Percentiles rank a stretch among this genome's conserved stretches.
These are phyloP conservation scores for Ganoderma boninense DNA, from an alignment of 1,284 basidiomycete species.

Conservation along the genomic window DNA sequence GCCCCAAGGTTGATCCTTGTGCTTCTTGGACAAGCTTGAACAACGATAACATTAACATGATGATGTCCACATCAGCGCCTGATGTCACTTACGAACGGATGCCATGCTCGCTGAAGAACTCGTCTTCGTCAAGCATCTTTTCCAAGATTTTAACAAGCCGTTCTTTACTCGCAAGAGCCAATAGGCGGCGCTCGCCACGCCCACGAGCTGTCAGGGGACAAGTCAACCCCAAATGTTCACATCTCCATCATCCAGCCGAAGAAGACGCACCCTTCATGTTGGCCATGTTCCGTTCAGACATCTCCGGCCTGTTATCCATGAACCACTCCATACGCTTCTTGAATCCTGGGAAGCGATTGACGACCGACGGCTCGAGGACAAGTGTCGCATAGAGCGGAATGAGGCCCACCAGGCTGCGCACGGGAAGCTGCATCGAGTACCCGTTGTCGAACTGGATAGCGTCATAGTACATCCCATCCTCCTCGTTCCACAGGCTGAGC, in stretches of 20 bases:
- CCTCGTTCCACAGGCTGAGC: slow-evolving; percentile 91
- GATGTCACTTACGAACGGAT: slow-evolving; percentile 78
- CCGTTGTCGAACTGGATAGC: slow-evolving; percentile 91
- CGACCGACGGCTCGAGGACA: slow-evolving; percentile 88
- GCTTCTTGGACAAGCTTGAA: slow-evolving; percentile 75
- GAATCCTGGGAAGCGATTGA: slow-evolving; percentile 95
- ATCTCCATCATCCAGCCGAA: background rate
- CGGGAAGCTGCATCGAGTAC: slow-evolving; percentile 89
- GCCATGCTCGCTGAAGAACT: slow-evolving; percentile 95
- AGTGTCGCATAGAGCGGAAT: slow-evolving; percentile 96
- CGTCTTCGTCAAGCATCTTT: slow-evolving; percentile 97
- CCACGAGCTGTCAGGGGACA: slow-evolving; percentile 62
- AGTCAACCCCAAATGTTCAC: slow-evolving; percentile 9
- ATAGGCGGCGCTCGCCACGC: slow-evolving; percentile 85
- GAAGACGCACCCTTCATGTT: slow-evolving; percentile 82
- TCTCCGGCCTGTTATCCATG: slow-evolving; percentile 89
- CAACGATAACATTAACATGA: background rate
- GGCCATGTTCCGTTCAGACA: slow-evolving; percentile 94
- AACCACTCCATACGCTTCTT: slow-evolving; percentile 99
- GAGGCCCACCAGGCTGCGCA: slow-evolving; percentile 93
- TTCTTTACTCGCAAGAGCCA: slow-evolving; percentile 94
- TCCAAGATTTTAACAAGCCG: slow-evolving; percentile 88
- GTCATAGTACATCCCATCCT: slow-evolving; percentile 98
- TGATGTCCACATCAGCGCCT: background rate
- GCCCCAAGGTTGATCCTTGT: slow-evolving; percentile 94